These are phyloP conservation scores for Suhomyces prunicola DNA, from an alignment of 805 yeast genomes.

Conservation along the genomic window DNA sequence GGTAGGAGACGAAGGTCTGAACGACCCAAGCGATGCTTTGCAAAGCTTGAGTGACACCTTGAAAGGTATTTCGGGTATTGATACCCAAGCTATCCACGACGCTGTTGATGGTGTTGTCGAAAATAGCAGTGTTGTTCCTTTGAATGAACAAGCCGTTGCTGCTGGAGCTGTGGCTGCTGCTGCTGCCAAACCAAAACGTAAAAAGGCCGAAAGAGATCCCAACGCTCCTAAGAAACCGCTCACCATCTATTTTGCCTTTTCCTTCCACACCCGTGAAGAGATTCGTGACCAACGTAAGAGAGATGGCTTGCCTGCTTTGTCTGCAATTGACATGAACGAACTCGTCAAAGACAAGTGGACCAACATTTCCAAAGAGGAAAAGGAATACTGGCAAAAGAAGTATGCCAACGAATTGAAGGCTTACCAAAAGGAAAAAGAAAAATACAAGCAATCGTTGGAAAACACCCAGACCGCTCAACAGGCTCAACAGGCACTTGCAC, in stretches of 20 bases:
- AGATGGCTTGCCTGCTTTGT: conserved; percentile 56
- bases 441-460: conserved; percentile 28
- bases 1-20: conserved; percentile 45
- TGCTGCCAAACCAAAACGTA: conserved; percentile 47
- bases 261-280: conserved; percentile 67
- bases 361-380: conserved; percentile 59
- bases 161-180: conserved; percentile 9
- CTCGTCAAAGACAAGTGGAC: conserved; percentile 81
- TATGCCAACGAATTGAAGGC: conserved; percentile 46
- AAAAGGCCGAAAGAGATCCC: conserved; percentile 64
- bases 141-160: conserved; percentile 11
- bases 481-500: conserved; percentile 1
- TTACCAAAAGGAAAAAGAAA: conserved; percentile 32
- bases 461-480: conserved; percentile 13
- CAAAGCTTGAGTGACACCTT: conserved; percentile 34
- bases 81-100: conserved; percentile 8
- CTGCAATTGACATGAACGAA: conserved; percentile 75
- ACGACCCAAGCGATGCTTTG: conserved; percentile 30
- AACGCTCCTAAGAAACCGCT: conserved; percentile 94
- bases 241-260: conserved; percentile 78
- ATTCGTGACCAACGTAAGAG: conserved; percentile 65
- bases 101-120: conserved; percentile 12
- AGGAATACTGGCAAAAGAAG: conserved; percentile 63
- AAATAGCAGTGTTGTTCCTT: conserved; percentile 11
- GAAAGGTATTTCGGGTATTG: conserved; percentile 36